Evolutionary conservation across 495 filamentous ascomycete genomes (phyloP).

Genomic region (Entonaema liquescens): DNA sequence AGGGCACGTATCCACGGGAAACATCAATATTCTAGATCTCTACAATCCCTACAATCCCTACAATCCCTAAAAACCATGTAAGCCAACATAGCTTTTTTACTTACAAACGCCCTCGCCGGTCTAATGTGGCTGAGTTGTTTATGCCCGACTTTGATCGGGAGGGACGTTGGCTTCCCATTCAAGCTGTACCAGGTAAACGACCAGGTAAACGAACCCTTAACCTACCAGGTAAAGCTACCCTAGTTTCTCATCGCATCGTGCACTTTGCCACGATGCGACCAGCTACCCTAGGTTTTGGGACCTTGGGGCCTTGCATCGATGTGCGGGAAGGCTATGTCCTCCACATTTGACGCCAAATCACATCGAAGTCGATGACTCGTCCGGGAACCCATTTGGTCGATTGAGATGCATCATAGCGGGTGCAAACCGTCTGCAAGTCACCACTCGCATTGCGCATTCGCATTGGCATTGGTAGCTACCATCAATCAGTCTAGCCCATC

Average conservation of each 20-base stretch:
- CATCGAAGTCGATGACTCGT: constrained; percentile 27
- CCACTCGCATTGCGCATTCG: not conserved
- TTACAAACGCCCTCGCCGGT: constrained; percentile 3
- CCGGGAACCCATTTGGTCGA: constrained; percentile 29
- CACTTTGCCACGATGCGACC: constrained; percentile 26
- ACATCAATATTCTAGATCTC: constrained; percentile 26
- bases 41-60: too few relatives aligned
- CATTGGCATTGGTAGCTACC: constrained; percentile 31
- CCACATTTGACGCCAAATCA: constrained; percentile 39
- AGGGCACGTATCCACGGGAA: constrained; percentile 16
- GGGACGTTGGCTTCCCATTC: not conserved
- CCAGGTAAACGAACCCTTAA: not conserved
- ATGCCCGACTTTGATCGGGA: not conserved
- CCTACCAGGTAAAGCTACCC: not conserved
- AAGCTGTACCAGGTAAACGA: not conserved
- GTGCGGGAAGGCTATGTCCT: constrained; percentile 41
- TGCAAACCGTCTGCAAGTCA: constrained; percentile 36
- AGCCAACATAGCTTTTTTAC: not conserved
- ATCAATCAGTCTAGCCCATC: not conserved
- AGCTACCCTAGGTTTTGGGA: constrained; percentile 27
- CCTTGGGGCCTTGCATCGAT: constrained; percentile 29
- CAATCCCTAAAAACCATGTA: too few relatives aligned
- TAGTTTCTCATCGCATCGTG: not conserved
- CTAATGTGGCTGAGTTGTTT: constrained; percentile 8
- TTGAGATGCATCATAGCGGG: constrained; percentile 33